Evolutionary conservation across 192 early-diverging fungal genomes (phyloP), one percentile per base, ranked within the genome.

Genomic region (Coemansia sp.): DNA sequence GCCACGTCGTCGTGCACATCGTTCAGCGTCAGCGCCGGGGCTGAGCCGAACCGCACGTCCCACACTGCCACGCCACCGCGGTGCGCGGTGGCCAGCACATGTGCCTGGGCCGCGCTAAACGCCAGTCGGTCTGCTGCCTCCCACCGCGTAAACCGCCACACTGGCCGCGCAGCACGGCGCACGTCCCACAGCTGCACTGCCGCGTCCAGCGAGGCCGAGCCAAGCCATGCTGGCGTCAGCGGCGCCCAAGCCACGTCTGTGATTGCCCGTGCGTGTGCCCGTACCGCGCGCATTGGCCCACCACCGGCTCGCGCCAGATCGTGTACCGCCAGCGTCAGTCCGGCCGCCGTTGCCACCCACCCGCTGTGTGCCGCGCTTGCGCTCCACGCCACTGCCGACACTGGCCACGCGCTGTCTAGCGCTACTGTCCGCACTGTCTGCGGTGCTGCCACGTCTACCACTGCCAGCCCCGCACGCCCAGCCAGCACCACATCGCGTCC

Each of bases 141-240:
- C 78, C 78, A 81, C 41, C 68, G 56, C 23, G 69, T 64, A 32
- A 68, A 76, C 47, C 69, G 73, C 78, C 78, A 81, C 31, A 81
- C 70, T 1, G 78, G 78, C 60, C 76, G 72, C 38, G 72, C 66
- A 57, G 75, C 74, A 1, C 66, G 50, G 3, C 78, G 62, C 9
- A 71, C 69, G 34, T 81, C 78, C 78, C 78, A 81, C 58, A 81
- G 68, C 60, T 76, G 71, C 21, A 81, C 61, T 19, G 73, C 50
- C 7, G 78, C 69, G 64, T 81, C 78, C 24, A 81, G 72, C 4
- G 78, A 81, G 6, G 69, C 56, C 0, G 78, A 73, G 25, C 73
- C 74, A 8, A 81, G 72, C 74, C 73, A 75, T 54, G 69, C 50
- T 22, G 69, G 78, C 12, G 69, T 62, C 50, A 57, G 49, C 5